phyloP scores from a whole-genome alignment of 352 stramenopile genomes.

The Phytopythium montanum region DNA sequence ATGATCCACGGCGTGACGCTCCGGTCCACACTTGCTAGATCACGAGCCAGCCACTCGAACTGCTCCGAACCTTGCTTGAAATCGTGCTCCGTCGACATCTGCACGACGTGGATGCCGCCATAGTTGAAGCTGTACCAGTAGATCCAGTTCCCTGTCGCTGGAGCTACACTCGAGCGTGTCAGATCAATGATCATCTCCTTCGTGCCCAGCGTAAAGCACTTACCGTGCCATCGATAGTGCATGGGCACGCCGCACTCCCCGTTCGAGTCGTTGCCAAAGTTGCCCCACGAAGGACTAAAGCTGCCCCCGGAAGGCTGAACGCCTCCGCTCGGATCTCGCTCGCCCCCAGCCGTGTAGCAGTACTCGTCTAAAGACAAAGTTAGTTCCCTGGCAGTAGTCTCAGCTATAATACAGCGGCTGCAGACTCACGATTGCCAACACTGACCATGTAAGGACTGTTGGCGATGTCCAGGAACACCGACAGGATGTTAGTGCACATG shows the following conservation, averaged over 20 bases:
- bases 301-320: constrained; percentile 33
- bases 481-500: not conserved
- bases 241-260: constrained; percentile 71
- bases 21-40: constrained; percentile 79
- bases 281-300: constrained; percentile 66
- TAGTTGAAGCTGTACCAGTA: constrained; percentile 93
- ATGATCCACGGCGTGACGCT: constrained; percentile 88
- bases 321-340: constrained; percentile 52
- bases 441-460: constrained; percentile 55
- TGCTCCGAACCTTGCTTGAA: constrained; percentile 81
- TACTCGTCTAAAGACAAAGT: constrained; percentile 49
- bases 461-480: not conserved
- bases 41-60: constrained; percentile 80
- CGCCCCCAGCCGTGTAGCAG: constrained; percentile 51
- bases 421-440: constrained; percentile 70
- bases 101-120: constrained; percentile 82
- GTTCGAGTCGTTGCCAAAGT: constrained; percentile 56
- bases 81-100: constrained; percentile 91
- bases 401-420: not conserved
- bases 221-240: constrained; percentile 66
- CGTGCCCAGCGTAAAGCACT: not conserved
- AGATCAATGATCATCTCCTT: not conserved
- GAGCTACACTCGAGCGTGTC: constrained; percentile 23
- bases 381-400: not conserved
- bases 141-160: constrained; percentile 57